Percentiles rank a stretch among this genome's conserved stretches.
Evolutionary conservation across 108 stramenopile genomes (phyloP).

Genomic region (Parietichytrium sp.): DNA sequence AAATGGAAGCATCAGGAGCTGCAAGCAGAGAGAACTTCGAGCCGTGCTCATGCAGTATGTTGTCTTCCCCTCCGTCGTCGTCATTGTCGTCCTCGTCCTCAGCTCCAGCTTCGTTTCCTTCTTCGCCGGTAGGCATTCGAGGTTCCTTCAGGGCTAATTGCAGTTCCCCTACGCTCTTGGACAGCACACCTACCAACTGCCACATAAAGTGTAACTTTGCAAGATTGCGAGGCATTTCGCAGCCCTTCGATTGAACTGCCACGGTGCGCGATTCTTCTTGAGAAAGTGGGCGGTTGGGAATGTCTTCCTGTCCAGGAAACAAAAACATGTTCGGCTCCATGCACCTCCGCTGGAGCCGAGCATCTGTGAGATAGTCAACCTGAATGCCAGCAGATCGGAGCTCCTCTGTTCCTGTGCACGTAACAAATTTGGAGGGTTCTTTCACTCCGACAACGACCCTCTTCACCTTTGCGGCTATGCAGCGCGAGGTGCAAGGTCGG

Average conservation of each 20-base stretch:
- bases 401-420: conserved; percentile 31
- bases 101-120: background rate
- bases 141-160: no score
- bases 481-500: conserved; percentile 6
- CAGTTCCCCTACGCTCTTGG: no score
- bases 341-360: background rate
- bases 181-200: no score
- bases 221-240: no score
- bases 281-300: no score
- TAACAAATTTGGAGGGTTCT: conserved; percentile 39
- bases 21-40: no score
- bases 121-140: no score
- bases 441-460: conserved; percentile 33
- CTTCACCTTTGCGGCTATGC: background rate
- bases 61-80: background rate
- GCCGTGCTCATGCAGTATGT: no score
- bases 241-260: no score
- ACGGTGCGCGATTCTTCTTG: no score
- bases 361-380: conserved; percentile 34
- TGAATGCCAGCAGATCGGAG: background rate
- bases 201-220: no score
- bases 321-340: conserved; percentile 34
- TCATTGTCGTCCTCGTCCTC: background rate
- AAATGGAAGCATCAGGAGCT: no score
- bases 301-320: background rate